These are phyloP conservation scores for Solanum hybrid DNA, from an alignment of 305 asterid genomes.

Conservation along the genomic window DNA sequence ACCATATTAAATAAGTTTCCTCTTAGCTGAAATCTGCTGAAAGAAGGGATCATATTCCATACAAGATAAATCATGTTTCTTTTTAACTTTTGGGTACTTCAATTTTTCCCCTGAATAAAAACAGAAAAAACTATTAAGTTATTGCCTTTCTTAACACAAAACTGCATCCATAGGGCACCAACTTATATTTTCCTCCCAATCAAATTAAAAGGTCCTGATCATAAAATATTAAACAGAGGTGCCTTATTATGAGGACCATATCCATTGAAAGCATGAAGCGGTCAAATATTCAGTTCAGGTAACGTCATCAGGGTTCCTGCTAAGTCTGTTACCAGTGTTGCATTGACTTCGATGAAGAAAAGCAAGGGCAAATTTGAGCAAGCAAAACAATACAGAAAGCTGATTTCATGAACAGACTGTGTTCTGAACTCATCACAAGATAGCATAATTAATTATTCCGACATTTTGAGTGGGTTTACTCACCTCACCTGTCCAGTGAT, in stretches of 20 bases:
- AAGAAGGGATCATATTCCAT: neutral
- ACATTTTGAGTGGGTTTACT: constrained; percentile 19
- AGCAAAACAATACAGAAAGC: neutral
- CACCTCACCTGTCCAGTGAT: constrained; percentile 83
- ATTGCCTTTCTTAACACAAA: neutral
- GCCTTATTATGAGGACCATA: neutral
- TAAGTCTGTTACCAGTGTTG: neutral
- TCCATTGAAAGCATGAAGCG: neutral
- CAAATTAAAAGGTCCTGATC: neutral
- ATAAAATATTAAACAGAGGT: neutral
- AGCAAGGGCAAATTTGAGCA: neutral
- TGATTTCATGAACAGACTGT: neutral
- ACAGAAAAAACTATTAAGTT: neutral
- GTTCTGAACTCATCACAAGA: neutral
- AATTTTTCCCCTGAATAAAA: neutral
- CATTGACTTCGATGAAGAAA: neutral
- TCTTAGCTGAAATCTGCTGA: neutral
- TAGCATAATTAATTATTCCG: neutral
- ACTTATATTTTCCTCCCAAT: neutral
- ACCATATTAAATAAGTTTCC: neutral
- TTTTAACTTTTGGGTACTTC: neutral
- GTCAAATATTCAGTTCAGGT: neutral
- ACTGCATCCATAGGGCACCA: neutral
- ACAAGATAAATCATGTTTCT: neutral
- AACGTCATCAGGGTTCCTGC: neutral